These are phyloP conservation scores for Zangia roseola DNA, from an alignment of 768 basidiomycete genomes.

Conservation along the genomic window DNA sequence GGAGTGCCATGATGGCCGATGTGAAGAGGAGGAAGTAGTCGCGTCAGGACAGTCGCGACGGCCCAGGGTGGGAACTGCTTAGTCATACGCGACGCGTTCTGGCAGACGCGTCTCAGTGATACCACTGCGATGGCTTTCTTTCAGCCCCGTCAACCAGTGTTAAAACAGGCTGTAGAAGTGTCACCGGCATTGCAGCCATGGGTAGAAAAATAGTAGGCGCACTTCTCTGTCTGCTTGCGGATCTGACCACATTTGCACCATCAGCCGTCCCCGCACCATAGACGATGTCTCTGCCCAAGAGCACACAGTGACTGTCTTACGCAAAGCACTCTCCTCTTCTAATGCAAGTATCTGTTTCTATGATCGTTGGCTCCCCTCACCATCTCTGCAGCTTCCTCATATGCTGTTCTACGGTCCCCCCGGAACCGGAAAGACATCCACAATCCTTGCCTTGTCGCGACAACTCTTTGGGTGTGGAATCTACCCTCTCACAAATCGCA, in stretches of 20 bases:
- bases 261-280: constrained; percentile 93
- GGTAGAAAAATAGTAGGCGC: constrained; percentile 95
- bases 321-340: constrained; percentile 86
- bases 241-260: constrained; percentile 5
- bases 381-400: constrained; percentile 78
- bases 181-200: constrained; percentile 77
- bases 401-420: constrained; percentile 99
- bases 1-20: constrained; percentile 21
- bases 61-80: constrained; percentile 32
- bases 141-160: constrained; percentile 41
- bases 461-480: constrained; percentile 86
- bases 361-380: constrained; percentile 6
- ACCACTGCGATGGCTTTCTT: constrained; percentile 64
- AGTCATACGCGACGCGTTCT: constrained; percentile 42
- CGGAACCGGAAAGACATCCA: constrained; percentile 98
- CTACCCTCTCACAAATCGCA: not conserved
- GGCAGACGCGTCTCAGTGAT: constrained; percentile 37
- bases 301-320: constrained; percentile 89
- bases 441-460: constrained; percentile 89
- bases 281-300: constrained; percentile 98
- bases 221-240: not conserved
- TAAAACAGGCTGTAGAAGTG: constrained; percentile 42
- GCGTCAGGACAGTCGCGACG: constrained; percentile 22
- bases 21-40: constrained; percentile 15
- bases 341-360: constrained; percentile 58